These are phyloP conservation scores for Echria macrotheca DNA, from an alignment of 495 filamentous ascomycete species.

Conservation along the genomic window DNA sequence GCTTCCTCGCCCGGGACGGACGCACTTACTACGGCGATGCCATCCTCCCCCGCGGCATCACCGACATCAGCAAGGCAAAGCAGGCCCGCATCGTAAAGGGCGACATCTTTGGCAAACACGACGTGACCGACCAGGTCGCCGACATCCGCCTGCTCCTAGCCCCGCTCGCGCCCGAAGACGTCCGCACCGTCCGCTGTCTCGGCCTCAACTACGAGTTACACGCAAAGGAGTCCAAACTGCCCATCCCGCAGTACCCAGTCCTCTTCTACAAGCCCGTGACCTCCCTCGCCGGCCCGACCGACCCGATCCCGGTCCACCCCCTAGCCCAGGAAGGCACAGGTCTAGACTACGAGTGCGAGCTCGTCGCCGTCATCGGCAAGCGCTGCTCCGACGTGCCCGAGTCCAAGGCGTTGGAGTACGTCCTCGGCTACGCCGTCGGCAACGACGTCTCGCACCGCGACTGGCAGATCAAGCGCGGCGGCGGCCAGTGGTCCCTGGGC, in stretches of 20 bases:
- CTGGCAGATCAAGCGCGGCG: conserved; percentile 74
- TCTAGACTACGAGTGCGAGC: conserved; percentile 81
- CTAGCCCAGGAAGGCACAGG: conserved; percentile 55
- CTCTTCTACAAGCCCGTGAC: conserved; percentile 77
- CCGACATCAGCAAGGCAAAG: conserved; percentile 60
- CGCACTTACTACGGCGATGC: conserved; percentile 79
- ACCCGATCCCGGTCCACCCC: conserved; percentile 59
- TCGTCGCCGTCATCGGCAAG: conserved; percentile 74
- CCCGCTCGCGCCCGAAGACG: conserved; percentile 61
- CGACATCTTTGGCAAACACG: conserved; percentile 65
- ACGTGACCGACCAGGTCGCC: conserved; percentile 62
- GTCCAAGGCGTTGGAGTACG: conserved; percentile 62
- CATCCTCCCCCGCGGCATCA: conserved; percentile 61
- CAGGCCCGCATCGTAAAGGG: conserved; percentile 66
- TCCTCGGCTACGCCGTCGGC: conserved; percentile 74
- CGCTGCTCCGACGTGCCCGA: conserved; percentile 62
- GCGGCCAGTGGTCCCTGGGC: conserved; percentile 75
- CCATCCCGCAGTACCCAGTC: conserved; percentile 69
- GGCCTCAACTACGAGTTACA: conserved; percentile 80
- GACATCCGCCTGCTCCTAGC: conserved; percentile 64
- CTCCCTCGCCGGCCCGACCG: conserved; percentile 61
- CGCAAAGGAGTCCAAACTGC: conserved; percentile 70
- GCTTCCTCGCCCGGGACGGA: conserved; percentile 73
- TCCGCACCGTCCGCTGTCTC: conserved; percentile 70
- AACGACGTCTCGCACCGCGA: conserved; percentile 82